Conservation (phyloP, 2,329 filamentous ascomycete species). For the Hysterium pulicare region DNA sequence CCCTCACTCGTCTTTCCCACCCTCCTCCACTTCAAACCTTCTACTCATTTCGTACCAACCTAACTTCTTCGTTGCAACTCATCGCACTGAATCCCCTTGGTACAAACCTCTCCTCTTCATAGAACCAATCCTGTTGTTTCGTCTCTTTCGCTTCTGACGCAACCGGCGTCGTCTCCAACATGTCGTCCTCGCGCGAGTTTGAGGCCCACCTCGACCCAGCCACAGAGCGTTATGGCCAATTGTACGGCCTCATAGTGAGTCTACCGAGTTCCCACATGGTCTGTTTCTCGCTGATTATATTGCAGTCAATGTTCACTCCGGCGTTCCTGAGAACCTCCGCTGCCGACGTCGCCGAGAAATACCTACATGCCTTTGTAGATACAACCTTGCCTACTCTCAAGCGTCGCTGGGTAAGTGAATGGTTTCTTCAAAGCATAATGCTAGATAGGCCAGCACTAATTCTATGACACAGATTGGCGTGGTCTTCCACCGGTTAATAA, state of each 20-base stretch:
- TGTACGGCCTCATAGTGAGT: slow-evolving; percentile 16
- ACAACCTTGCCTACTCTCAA: slow-evolving; percentile 10
- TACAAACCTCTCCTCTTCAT: neutral
- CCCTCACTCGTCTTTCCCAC: neutral
- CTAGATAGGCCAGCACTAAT: neutral
- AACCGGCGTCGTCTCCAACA: neutral
- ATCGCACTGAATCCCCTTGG: neutral
- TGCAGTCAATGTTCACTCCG: slow-evolving; percentile 2
- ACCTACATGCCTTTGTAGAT: slow-evolving; percentile 26
- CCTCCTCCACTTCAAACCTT: neutral
- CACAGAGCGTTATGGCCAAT: slow-evolving; percentile 15
- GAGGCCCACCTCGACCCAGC: slow-evolving; percentile 22
- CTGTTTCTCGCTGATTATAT: neutral
- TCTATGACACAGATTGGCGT: slow-evolving; percentile 18
- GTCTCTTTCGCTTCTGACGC: neutral
- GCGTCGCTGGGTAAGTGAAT: slow-evolving; percentile 20
- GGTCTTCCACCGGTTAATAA: slow-evolving; percentile 25
- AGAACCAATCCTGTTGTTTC: neutral
- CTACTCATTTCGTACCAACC: neutral
- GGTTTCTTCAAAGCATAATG: neutral
- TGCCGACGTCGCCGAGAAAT: slow-evolving; percentile 17
- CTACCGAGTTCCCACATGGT: neutral
- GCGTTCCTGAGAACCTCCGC: slow-evolving; percentile 10
- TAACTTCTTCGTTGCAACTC: neutral
- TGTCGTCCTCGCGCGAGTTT: slow-evolving; percentile 10